These are phyloP conservation scores for Sporothrix humicola DNA, from an alignment of 2,329 filamentous ascomycete species.

Conservation along the genomic window DNA sequence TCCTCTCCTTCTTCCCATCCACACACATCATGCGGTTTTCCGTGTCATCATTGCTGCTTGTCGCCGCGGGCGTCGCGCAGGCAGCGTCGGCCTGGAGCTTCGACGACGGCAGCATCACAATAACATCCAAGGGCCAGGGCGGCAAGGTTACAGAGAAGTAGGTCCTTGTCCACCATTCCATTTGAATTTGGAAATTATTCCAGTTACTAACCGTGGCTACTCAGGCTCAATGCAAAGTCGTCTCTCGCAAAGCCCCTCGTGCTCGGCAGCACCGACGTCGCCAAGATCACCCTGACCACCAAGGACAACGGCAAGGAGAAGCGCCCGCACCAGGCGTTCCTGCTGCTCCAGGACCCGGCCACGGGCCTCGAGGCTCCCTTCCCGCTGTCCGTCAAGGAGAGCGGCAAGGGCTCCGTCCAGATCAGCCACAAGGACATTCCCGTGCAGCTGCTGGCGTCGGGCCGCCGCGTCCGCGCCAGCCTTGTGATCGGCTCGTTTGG, in stretches of 20 bases:
- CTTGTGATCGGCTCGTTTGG: slow-evolving; percentile 89
- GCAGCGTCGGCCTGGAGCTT: slow-evolving; percentile 72
- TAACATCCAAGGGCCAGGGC: slow-evolving; percentile 67
- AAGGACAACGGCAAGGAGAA: slow-evolving; percentile 79
- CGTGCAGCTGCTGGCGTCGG: slow-evolving; percentile 73
- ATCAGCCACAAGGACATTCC: slow-evolving; percentile 91
- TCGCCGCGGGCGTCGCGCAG: slow-evolving; percentile 57
- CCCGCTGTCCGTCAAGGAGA: slow-evolving; percentile 81
- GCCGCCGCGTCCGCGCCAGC: slow-evolving; percentile 74
- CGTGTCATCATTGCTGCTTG: slow-evolving; percentile 50
- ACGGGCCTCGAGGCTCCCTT: slow-evolving; percentile 87
- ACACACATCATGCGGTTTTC: slow-evolving; percentile 50
- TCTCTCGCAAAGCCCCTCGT: slow-evolving; percentile 67
- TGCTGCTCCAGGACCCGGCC: slow-evolving; percentile 75
- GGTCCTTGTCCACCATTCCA: background rate
- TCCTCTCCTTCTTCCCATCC: background rate
- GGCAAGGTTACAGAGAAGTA: slow-evolving; percentile 68
- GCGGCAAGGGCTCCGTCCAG: slow-evolving; percentile 82
- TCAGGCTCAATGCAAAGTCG: slow-evolving; percentile 65
- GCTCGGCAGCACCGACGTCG: slow-evolving; percentile 70
- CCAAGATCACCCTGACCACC: slow-evolving; percentile 83
- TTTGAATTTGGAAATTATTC: too few species aligned
- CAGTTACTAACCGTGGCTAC: too few species aligned
- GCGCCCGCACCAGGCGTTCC: slow-evolving; percentile 91
- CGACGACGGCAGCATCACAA: slow-evolving; percentile 71